These are phyloP conservation scores for Fusarium falciforme DNA, from an alignment of 2,329 filamentous ascomycete genomes.

Conservation along the genomic window DNA sequence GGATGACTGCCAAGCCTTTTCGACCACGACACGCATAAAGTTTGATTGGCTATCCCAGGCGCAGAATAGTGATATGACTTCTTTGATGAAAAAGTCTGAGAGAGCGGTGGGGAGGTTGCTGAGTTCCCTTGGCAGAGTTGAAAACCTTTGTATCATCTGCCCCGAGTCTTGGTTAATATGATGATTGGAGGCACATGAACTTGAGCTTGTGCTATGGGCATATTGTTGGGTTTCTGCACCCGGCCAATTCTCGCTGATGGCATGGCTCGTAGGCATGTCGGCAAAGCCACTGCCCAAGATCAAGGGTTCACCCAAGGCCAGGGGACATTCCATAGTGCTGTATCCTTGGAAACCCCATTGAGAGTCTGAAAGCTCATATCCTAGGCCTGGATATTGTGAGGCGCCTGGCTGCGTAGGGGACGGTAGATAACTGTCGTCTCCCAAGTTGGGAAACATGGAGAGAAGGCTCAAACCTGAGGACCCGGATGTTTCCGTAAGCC, in stretches of 20 bases:
- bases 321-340: neutral
- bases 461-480: neutral
- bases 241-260: neutral
- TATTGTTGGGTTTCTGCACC: neutral
- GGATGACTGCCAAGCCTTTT: constrained; percentile 34
- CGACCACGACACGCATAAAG: constrained; percentile 35
- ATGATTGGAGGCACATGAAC: neutral
- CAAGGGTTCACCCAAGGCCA: neutral
- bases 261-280: neutral
- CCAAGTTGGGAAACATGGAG: neutral
- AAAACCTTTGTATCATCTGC: neutral
- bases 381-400: neutral
- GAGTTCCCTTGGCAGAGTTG: constrained; percentile 1
- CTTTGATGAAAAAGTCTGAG: constrained; percentile 36
- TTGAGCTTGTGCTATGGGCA: neutral
- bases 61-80: constrained; percentile 37
- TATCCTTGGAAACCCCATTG: neutral
- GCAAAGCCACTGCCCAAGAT: neutral
- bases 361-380: neutral
- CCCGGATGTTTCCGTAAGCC: neutral
- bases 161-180: neutral
- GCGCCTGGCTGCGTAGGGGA: neutral
- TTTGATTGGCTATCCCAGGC: constrained; percentile 37
- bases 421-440: neutral
- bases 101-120: constrained; percentile 24